Percentiles rank a stretch among this genome's conserved stretches.
Conservation (phyloP, 257 asterid species). For the Anisodus tanguticus region DNA sequence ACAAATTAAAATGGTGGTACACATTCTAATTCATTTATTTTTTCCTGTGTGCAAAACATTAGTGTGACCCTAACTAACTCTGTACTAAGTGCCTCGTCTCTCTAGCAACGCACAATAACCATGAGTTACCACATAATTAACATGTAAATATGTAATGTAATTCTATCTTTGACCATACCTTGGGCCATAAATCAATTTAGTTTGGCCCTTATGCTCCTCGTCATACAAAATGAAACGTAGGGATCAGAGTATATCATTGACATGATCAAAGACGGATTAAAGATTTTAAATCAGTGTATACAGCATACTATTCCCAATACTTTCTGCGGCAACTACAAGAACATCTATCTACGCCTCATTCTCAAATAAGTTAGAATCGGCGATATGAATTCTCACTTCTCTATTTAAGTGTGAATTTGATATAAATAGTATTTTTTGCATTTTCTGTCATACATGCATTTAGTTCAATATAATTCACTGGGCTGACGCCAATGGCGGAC, state of each 20-base stretch:
- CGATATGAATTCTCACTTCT: neutral
- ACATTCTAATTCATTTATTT: neutral
- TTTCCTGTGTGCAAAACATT: neutral
- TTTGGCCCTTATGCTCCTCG: neutral
- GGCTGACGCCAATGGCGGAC: neutral
- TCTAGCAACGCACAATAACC: neutral
- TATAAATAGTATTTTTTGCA: neutral
- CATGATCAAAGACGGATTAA: neutral
- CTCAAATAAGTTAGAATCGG: neutral
- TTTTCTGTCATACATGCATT: neutral
- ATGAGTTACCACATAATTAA: constrained; percentile 2
- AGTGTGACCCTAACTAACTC: neutral
- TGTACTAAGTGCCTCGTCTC: neutral
- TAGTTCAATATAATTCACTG: neutral
- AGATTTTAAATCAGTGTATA: neutral
- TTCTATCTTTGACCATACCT: neutral
- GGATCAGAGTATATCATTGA: neutral
- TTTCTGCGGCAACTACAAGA: neutral
- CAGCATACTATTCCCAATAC: neutral
- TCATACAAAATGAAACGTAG: neutral
- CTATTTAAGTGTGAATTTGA: neutral
- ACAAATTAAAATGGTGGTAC: neutral
- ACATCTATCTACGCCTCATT: neutral
- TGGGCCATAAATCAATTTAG: neutral
- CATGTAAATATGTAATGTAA: neutral